A percentile compares a stretch with the other conserved stretches of the same genome.
These are phyloP conservation scores for Exobasidium cylindrosporum DNA, from an alignment of 1,284 basidiomycete species.

Conservation along the genomic window DNA sequence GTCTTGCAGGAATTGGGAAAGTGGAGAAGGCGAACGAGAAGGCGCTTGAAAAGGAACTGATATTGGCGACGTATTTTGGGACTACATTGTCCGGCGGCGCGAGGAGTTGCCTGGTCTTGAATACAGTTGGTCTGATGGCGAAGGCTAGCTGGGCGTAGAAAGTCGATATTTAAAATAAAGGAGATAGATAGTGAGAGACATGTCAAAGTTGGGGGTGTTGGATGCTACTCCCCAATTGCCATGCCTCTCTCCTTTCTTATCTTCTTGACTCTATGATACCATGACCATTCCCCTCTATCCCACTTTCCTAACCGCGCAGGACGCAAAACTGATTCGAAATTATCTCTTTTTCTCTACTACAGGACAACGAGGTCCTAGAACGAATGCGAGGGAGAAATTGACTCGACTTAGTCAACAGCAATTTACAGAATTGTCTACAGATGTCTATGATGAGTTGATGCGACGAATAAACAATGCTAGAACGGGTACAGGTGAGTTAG, in stretches of 20 bases:
- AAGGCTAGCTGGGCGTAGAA: too few species aligned
- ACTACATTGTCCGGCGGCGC: too few species aligned
- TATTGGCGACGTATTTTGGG: too few species aligned
- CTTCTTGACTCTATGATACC: neutral
- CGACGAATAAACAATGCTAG: conserved; percentile 39
- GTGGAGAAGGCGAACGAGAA: too few species aligned
- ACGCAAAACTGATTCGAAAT: neutral
- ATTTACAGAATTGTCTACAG: conserved; percentile 53
- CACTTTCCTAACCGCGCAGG: neutral
- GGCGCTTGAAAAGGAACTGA: too few species aligned
- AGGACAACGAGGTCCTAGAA: conserved; percentile 46
- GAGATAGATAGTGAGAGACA: too few species aligned
- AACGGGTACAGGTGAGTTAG: conserved; percentile 25
- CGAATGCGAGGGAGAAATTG: conserved; percentile 53
- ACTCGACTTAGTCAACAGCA: conserved; percentile 54
- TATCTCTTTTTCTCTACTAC: conserved; percentile 7
- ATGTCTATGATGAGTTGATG: conserved; percentile 55
- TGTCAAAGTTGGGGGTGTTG: too few species aligned
- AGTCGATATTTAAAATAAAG: too few species aligned
- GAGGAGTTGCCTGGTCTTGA: too few species aligned
- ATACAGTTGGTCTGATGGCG: too few species aligned
- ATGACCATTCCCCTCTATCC: neutral
- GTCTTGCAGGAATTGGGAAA: too few species aligned
- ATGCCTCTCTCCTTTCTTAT: neutral
- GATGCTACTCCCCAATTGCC: neutral